phyloP scores from a whole-genome alignment of 2,329 filamentous ascomycete genomes.

The Aspergillus sp. region DNA sequence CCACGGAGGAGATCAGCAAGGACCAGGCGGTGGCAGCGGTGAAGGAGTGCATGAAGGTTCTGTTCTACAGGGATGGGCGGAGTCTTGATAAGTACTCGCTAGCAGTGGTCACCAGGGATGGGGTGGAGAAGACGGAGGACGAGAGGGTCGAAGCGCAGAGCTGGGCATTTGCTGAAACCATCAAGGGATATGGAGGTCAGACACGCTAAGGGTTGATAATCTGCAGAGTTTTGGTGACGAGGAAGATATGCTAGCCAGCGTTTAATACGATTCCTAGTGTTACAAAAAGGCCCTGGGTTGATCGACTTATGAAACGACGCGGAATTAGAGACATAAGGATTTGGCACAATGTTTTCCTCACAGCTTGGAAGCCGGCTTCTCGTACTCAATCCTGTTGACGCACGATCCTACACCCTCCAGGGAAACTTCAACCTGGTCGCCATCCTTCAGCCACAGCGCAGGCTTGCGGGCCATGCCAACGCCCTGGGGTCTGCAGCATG shows the following conservation, averaged over 20 bases:
- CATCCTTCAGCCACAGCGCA: slow-evolving; percentile 59
- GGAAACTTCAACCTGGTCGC: slow-evolving; percentile 59
- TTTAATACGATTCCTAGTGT: slow-evolving; percentile 5
- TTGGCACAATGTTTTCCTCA: slow-evolving; percentile 9
- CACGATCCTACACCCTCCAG: slow-evolving; percentile 57
- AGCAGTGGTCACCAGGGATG: slow-evolving; percentile 78
- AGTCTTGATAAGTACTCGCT: slow-evolving; percentile 87
- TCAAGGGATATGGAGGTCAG: slow-evolving; percentile 92
- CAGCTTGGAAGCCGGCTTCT: slow-evolving; percentile 32
- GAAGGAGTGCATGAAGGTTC: slow-evolving; percentile 94
- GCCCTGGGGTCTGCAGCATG: slow-evolving; percentile 49
- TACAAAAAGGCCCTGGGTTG: no score
- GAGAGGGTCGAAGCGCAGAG: slow-evolving; percentile 91
- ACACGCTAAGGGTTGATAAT: slow-evolving; percentile 35
- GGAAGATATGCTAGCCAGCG: slow-evolving; percentile 3
- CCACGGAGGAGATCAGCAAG: slow-evolving; percentile 59
- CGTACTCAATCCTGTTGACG: slow-evolving; percentile 33
- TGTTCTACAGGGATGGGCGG: slow-evolving; percentile 93
- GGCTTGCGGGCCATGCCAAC: slow-evolving; percentile 62
- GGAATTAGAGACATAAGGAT: no score
- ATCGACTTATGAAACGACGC: no score
- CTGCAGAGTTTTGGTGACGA: slow-evolving; percentile 17
- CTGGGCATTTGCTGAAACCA: slow-evolving; percentile 95
- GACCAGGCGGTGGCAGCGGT: slow-evolving; percentile 73
- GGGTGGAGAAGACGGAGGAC: slow-evolving; percentile 73